A percentile compares a stretch with the other conserved stretches of the same genome.
These are phyloP conservation scores for Chlorencoelia australis DNA, from an alignment of 2,329 filamentous ascomycete genomes.

Conservation along the genomic window DNA sequence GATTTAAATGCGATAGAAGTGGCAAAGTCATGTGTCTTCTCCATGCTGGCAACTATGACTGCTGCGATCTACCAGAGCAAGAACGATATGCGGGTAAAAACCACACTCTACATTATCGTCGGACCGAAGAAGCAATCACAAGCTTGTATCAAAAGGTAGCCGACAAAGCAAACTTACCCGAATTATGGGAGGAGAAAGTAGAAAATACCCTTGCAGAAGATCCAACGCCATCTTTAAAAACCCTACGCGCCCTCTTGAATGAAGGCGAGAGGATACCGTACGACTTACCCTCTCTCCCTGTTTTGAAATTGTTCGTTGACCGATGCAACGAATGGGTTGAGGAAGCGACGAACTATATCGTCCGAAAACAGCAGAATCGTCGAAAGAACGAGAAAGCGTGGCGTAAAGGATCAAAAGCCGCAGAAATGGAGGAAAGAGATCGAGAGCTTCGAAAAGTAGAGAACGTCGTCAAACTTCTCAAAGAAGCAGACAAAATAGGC, in stretches of 20 bases:
- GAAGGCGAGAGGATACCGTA: conserved; percentile 96
- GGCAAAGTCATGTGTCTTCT: conserved; percentile 74
- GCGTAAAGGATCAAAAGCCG: conserved; percentile 64
- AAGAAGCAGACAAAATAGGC: conserved; percentile 73
- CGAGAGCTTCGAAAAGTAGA: conserved; percentile 79
- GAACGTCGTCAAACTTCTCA: conserved; percentile 77
- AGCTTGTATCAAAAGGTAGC: conserved; percentile 63
- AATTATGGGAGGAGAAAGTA: conserved; percentile 85
- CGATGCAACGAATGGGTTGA: conserved; percentile 97
- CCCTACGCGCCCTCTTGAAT: conserved; percentile 70
- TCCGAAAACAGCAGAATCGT: conserved; percentile 93
- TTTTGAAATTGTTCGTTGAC: conserved; percentile 83
- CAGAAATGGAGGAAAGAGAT: conserved; percentile 75
- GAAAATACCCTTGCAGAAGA: conserved; percentile 76
- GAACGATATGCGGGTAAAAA: conserved; percentile 59
- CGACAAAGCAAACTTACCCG: conserved; percentile 78
- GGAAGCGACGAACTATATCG: conserved; percentile 91
- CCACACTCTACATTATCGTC: conserved; percentile 70
- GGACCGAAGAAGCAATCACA: conserved; percentile 60
- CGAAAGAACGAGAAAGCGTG: conserved; percentile 88
- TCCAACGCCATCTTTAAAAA: conserved; percentile 74
- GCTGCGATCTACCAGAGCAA: conserved; percentile 59
- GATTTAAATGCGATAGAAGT: conserved; percentile 74
- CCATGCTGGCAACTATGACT: conserved; percentile 72
- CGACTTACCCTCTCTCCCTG: conserved; percentile 70